A percentile compares a stretch with the other conserved stretches of the same genome.
Conservation (phyloP, 2,329 filamentous ascomycete genomes). For the Xylaria polymorpha region DNA sequence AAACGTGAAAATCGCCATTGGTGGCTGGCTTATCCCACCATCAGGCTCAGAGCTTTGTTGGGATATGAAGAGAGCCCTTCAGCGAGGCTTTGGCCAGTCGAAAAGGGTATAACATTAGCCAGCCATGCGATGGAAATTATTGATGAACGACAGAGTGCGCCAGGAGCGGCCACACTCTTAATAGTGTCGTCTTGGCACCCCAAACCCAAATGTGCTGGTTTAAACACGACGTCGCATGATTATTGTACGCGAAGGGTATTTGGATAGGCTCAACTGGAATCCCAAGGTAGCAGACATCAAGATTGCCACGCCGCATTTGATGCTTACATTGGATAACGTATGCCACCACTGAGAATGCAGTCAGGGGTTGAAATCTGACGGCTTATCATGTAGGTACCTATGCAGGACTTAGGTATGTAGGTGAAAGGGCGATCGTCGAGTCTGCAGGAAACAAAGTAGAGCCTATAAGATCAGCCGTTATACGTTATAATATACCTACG, state of each 20-base stretch:
- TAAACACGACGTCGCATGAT: not conserved
- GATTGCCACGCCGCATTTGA: not conserved
- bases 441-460: not conserved
- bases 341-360: not conserved
- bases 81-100: too few species aligned
- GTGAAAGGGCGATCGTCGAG: slow-evolving; percentile 1
- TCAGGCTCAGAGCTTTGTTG: too few species aligned
- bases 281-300: not conserved
- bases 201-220: not conserved
- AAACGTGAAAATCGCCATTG: slow-evolving; percentile 11
- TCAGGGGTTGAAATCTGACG: not conserved
- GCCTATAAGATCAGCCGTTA: not conserved
- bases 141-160: not conserved
- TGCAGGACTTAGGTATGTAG: not conserved
- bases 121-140: not conserved
- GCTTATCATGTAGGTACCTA: not conserved
- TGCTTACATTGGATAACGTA: not conserved
- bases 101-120: not conserved
- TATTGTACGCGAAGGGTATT: not conserved
- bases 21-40: not conserved
- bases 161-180: not conserved
- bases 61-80: too few species aligned
- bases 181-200: not conserved
- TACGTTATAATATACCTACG: not conserved
- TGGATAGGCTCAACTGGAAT: not conserved